Evolutionary conservation across 1,284 basidiomycete species (phyloP), one percentile per base, ranked within the genome.

Genomic region (Cutaneotrichosporon dermatis): DNA sequence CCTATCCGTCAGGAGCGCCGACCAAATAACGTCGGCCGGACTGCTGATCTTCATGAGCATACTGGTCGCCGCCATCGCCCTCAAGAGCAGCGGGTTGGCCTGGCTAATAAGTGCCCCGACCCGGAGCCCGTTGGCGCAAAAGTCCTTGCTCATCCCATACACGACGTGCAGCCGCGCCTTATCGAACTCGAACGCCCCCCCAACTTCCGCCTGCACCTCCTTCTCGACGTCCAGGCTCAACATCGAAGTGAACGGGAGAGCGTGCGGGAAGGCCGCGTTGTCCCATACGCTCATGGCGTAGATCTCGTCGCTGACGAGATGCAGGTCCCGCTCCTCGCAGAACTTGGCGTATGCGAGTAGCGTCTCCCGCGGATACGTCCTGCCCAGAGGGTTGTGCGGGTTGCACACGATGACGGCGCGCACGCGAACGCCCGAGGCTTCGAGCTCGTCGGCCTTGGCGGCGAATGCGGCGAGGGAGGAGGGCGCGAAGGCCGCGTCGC

Each of bases 221-320:
- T 66, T 66, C 63, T 73, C 69, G 10, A 76, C 69, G 63, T 79
- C 75, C 12, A 80, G 70, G 35, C 69, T 71, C 48, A 80, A 64
- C 68, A 79, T 72, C 41, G 76, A 78, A 6, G 75, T 77, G 64
- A 80, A 80, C 3, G 74, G 69, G 8, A 66, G 59, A 0, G 76
- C 70, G 41, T 70, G 60, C 6, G 66, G 51, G 50, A 67, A 66
- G 13, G 57, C 71, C 2, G 64, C 51, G 52, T 73, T 72, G 37
- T 76, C 64, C 60, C 74, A 80, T 25, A 74, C 65, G 58, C 76
- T 77, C 64, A 80, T 63, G 11, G 75, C 78, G 67, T 81, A 81
- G 46, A 81, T 80, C 67, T 80, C 78, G 64, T 80, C 79, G 2
- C 68, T 71, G n/a, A 81, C 73, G 16, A 80, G 69, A 58, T 77